phyloP scores from a whole-genome alignment of 108 stramenopile genomes.

The Aurantiochytrium sp. region DNA sequence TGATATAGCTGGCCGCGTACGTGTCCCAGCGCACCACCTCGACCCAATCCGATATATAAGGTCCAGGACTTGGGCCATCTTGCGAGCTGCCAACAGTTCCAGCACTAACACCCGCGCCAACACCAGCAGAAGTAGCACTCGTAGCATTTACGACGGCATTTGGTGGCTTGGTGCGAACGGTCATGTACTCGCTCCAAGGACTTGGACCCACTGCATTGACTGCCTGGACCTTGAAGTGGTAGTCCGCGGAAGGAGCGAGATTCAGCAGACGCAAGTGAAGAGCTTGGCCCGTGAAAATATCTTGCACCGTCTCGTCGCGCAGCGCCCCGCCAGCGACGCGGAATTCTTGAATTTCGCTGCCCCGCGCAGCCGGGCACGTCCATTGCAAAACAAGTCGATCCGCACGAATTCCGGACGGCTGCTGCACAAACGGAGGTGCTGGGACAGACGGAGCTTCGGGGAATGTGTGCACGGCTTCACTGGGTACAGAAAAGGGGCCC shows the following conservation, averaged over 20 bases:
- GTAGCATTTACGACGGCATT: too few species aligned
- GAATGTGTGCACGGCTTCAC: not conserved
- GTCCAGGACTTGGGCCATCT: not conserved
- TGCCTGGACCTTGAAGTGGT: constrained; percentile 1
- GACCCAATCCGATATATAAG: not conserved
- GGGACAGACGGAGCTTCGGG: not conserved
- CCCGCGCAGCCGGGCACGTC: not conserved
- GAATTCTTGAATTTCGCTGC: not conserved
- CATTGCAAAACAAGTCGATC: not conserved
- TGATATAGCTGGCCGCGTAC: not conserved
- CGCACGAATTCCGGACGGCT: not conserved
- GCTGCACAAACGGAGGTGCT: not conserved
- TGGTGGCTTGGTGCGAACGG: not conserved
- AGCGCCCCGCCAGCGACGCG: not conserved
- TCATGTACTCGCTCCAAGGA: not conserved
- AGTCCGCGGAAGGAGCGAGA: not conserved
- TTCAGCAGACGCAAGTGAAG: not conserved
- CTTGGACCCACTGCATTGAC: not conserved
- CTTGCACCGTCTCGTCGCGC: not conserved
- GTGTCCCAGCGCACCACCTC: not conserved
- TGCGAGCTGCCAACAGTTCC: too few species aligned
- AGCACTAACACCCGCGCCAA: too few species aligned
- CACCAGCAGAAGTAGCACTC: too few species aligned
- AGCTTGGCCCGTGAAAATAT: not conserved
- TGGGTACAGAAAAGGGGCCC: not conserved